phyloP scores from a whole-genome alignment of 2,329 filamentous ascomycete species.

The Davidsoniella virescens region DNA sequence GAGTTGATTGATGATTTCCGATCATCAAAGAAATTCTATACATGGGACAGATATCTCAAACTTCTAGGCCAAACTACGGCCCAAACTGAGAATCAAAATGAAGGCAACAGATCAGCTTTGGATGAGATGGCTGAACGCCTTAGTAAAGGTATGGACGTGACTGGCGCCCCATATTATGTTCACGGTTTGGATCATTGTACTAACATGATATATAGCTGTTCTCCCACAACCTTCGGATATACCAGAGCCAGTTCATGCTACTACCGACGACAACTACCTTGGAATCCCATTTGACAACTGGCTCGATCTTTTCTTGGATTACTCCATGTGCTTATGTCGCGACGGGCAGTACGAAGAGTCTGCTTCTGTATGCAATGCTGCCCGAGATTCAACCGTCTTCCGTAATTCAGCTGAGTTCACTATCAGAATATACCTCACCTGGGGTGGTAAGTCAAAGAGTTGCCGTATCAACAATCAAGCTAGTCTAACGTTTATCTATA shows the following conservation, averaged over 20 bases:
- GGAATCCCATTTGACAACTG: constrained; percentile 70
- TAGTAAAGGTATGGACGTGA: constrained; percentile 30
- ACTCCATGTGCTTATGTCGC: constrained; percentile 60
- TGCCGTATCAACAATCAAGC: background rate
- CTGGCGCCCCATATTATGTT: background rate
- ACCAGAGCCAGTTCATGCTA: background rate
- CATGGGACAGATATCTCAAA: constrained; percentile 48
- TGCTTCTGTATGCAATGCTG: constrained; percentile 66
- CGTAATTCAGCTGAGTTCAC: constrained; percentile 50
- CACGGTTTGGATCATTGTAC: background rate
- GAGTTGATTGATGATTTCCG: constrained; percentile 47
- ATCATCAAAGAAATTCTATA: constrained; percentile 46
- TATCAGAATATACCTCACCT: constrained; percentile 60
- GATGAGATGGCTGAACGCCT: constrained; percentile 40
- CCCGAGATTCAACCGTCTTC: constrained; percentile 69
- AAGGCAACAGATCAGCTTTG: constrained; percentile 27
- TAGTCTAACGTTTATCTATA: background rate
- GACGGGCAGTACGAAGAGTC: constrained; percentile 51
- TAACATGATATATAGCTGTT: constrained; percentile 2
- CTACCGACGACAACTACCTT: constrained; percentile 37
- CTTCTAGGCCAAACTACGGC: constrained; percentile 30
- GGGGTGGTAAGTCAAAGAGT: constrained; percentile 41
- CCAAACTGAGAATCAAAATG: constrained; percentile 14
- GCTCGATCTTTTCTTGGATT: constrained; percentile 82
- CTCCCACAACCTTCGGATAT: constrained; percentile 13